Evolutionary conservation across 2,329 filamentous ascomycete species (phyloP).

Genomic region (Didymella pinodella): DNA sequence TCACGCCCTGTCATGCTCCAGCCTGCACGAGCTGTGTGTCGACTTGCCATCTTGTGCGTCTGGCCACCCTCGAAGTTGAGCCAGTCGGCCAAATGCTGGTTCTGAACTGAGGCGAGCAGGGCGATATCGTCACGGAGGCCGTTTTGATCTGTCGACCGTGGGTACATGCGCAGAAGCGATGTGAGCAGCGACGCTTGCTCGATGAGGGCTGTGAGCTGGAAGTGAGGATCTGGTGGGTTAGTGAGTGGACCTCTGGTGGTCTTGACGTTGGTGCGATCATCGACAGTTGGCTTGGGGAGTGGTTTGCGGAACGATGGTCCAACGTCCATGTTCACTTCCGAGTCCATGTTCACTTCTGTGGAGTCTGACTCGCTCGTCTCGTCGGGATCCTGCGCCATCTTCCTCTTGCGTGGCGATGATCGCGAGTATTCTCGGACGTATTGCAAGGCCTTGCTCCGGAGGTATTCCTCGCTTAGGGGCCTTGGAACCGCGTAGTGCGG

Average conservation of each 20-base stretch:
- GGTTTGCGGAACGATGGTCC: not conserved
- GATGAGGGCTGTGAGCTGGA: conserved; percentile 19
- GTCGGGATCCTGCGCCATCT: not conserved
- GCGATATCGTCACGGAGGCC: conserved; percentile 32
- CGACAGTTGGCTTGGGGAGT: not conserved
- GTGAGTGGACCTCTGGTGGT: not conserved
- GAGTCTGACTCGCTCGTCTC: conserved; percentile 3
- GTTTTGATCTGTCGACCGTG: conserved; percentile 20
- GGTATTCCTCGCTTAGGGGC: conserved; percentile 18
- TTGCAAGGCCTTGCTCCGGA: conserved; percentile 29
- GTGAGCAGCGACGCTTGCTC: conserved; percentile 26
- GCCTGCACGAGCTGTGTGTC: not conserved
- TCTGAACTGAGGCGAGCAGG: conserved; percentile 26
- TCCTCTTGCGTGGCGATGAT: not conserved
- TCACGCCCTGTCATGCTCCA: not conserved
- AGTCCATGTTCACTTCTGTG: not conserved
- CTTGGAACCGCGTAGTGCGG: too few species aligned
- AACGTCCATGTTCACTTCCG: not conserved
- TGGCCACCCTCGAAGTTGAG: conserved; percentile 12
- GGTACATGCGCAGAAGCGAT: conserved; percentile 30
- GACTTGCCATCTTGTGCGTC: not conserved
- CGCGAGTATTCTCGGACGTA: conserved; percentile 22
- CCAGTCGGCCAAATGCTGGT: conserved; percentile 29
- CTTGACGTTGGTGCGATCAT: not conserved
- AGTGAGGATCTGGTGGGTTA: conserved; percentile 2